Evolutionary conservation across 176 grass and related monocot species (phyloP).

Genomic region (Rhipidocladum racemiflorum): DNA sequence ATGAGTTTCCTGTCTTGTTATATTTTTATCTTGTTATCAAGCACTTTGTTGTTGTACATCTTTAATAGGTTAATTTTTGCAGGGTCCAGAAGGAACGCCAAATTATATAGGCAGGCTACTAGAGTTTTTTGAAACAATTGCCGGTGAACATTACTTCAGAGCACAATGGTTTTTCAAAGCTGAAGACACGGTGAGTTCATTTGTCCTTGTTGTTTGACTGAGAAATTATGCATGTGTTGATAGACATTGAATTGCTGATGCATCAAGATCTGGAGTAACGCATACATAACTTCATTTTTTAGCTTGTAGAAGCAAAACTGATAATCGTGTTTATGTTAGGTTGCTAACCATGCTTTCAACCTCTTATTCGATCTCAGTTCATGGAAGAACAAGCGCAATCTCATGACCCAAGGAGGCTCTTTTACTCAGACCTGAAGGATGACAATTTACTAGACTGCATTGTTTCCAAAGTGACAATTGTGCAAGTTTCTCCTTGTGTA

Average conservation of each 20-base stretch:
- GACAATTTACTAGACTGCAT: constrained; percentile 89
- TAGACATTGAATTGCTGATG: background rate
- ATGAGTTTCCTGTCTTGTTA: constrained; percentile 1
- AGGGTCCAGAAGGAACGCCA: constrained; percentile 69
- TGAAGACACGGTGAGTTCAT: constrained; percentile 80
- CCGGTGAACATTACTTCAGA: constrained; percentile 53
- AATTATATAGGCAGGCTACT: constrained; percentile 81
- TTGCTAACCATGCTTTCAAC: constrained; percentile 30
- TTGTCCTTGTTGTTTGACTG: constrained; percentile 10
- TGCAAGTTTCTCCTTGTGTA: constrained; percentile 66
- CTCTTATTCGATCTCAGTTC: constrained; percentile 53
- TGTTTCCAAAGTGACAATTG: constrained; percentile 72
- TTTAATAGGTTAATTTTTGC: constrained; percentile 31
- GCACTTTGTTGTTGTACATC: constrained; percentile 8
- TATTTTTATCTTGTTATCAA: constrained; percentile 40
- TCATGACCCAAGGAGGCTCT: constrained; percentile 79
- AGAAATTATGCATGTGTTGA: background rate
- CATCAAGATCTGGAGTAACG: background rate
- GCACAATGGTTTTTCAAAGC: constrained; percentile 95
- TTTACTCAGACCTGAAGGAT: constrained; percentile 83
- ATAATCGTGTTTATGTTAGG: constrained; percentile 16
- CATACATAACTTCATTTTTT: background rate
- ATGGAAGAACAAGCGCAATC: constrained; percentile 64
- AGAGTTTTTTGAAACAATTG: constrained; percentile 84
- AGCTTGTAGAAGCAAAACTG: constrained; percentile 16